A percentile compares a stretch with the other conserved stretches of the same genome.
phyloP scores from a whole-genome alignment of 495 filamentous ascomycete genomes.

The Aspergillus avenaceus region DNA sequence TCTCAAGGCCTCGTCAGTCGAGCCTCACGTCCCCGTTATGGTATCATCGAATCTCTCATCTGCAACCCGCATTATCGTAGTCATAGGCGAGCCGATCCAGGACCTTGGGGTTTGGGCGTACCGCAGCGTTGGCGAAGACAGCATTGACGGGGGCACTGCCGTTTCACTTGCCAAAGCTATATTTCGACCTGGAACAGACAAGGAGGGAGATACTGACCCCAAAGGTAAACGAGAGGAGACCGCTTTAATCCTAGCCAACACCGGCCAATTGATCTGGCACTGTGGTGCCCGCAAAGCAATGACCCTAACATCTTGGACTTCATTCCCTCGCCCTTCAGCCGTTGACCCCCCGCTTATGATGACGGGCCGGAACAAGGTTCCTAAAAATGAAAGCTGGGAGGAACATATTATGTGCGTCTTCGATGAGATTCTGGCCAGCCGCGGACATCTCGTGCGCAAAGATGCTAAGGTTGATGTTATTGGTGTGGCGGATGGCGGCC shows the following conservation, averaged over 20 bases:
- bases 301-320: slow-evolving; percentile 46
- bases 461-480: slow-evolving; percentile 60
- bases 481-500: slow-evolving; percentile 54
- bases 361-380: slow-evolving; percentile 50
- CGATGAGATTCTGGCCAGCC: slow-evolving; percentile 49
- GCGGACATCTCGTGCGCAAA: slow-evolving; percentile 25
- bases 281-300: slow-evolving; percentile 52
- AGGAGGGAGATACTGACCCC: slow-evolving; percentile 10
- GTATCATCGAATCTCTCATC: slow-evolving; percentile 49
- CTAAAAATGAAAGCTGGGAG: slow-evolving; percentile 41
- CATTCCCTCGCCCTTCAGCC: slow-evolving; percentile 50
- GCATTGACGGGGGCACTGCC: slow-evolving; percentile 63
- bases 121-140: slow-evolving; percentile 54
- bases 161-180: slow-evolving; percentile 56
- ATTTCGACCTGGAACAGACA: slow-evolving; percentile 12
- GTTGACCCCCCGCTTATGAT: slow-evolving; percentile 37
- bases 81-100: slow-evolving; percentile 66
- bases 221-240: slow-evolving; percentile 9
- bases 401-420: slow-evolving; percentile 65
- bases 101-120: slow-evolving; percentile 73
- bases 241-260: slow-evolving; percentile 65
- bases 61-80: slow-evolving; percentile 65
- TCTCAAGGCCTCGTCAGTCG: slow-evolving; percentile 31
- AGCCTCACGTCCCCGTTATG: slow-evolving; percentile 67
- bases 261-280: slow-evolving; percentile 68